Base-by-base conservation (phyloP, 352 stramenopile species). In the Phytophthora tubulina region DNA sequence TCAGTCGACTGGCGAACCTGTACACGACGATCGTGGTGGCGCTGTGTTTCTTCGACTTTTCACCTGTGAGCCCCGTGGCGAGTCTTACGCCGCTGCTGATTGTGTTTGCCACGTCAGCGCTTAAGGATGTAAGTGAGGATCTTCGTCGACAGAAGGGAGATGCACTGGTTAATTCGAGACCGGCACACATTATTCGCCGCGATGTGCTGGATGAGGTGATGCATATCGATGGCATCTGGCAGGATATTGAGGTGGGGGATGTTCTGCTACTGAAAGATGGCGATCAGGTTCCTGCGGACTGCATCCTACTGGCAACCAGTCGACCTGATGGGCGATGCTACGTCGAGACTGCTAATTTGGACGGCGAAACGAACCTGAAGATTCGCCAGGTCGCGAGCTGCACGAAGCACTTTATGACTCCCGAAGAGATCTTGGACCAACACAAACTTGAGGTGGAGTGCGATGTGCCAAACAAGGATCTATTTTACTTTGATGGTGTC, bases 21-120 rank as follows among this genome's bases (percentile, higher is more conserved):
- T 97, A 96, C 75, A 96, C 90, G 59, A 95, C 88, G 9, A 95
- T 97, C 39, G 86, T 97, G 32, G 89, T 96, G 33, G 86, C 82
- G 61, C 65, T 97, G n/a, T 97, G 91, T 70, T 97, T 96, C 56
- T 97, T 96, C 70, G 79, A 80, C 61, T 96, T 96, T 61, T 96
- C 89, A 32, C 90, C 91, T 1, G 89, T 97, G 36, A 92, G 83
- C 42, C 91, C 91, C 5, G 80, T 92, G 11, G 86, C 91, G 2
- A 96, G 88, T 81, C 70, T 97, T 33, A 94, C 89, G 8, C 91
- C 91, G 30, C 59, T 97, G 41, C 65, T 96, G 33, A 96, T 97
- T 62, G 90, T 97, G 59, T 95, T 97, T 59, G 89, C 89, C 8
- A 96, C 89, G n/a, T 95, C 91, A 27, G 89, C 89, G 15, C 73